phyloP scores from a whole-genome alignment of 2,329 filamentous ascomycete genomes.

The Lasiodiplodia gonubiensis region DNA sequence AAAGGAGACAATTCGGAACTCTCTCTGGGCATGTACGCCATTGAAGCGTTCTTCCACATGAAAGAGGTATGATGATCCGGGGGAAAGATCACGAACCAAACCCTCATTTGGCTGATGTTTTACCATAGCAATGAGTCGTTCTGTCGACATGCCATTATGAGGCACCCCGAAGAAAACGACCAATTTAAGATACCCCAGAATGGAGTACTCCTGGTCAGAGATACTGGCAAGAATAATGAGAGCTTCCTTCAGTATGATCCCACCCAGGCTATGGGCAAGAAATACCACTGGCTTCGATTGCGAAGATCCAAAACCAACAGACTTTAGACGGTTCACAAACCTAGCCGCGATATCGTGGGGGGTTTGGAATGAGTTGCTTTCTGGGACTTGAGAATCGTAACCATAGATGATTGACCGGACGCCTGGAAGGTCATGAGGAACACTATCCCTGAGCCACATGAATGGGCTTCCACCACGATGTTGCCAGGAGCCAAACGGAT shows the following conservation, averaged over 20 bases:
- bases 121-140: not conserved
- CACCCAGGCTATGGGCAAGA: not conserved
- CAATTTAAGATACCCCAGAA: not conserved
- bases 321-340: not conserved
- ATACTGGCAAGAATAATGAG: not conserved
- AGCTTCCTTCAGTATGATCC: not conserved
- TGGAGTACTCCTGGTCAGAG: not conserved
- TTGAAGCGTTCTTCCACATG: not conserved
- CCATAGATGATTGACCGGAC: not conserved
- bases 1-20: not conserved
- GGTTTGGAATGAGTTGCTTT: not conserved
- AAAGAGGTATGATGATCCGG: not conserved
- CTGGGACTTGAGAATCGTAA: not conserved
- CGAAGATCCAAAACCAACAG: not conserved
- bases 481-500: constrained; percentile 14
- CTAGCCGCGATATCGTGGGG: not conserved
- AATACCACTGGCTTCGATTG: not conserved
- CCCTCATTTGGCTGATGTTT: not conserved
- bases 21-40: not conserved
- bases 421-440: not conserved
- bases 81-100: not conserved
- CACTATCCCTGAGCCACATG: constrained; percentile 2
- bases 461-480: not conserved
- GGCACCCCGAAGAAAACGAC: not conserved
- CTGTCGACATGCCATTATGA: not conserved